Base-by-base conservation (phyloP, 2,329 filamentous ascomycete species). In the Diplodia sapinea region DNA sequence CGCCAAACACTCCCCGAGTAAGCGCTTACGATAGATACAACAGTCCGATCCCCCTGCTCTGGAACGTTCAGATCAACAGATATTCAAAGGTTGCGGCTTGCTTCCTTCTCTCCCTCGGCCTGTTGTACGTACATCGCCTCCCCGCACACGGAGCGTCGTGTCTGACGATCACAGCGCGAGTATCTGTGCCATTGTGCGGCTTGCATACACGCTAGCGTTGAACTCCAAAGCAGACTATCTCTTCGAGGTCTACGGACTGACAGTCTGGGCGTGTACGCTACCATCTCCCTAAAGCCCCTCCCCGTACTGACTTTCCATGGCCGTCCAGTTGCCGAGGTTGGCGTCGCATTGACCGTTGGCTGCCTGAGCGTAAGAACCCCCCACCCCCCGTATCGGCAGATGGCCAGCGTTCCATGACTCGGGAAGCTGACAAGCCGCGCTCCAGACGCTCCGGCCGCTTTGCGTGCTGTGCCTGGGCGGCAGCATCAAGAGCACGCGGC, bases 291-390 rank as follows among this genome's bases (percentile, higher is more conserved):
- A 13, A 51, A 13, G 20, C 23, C 49, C 17, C 33, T 36, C 9
- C 33, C 33, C 7, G 33, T 9, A 26, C 8, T 15, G 17, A 7
- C 0, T 49, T 49, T 9, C 29, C 40, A 47, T 11, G 17, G 8
- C 7, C 7, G n/a, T 4, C 12, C 26, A 51, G 49, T 51, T 29
- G 49, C 49, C 20, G 49, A 51, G 4, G 49, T 51, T 29, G 49
- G 49, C 23, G 49, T 51, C 49, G 49, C 49, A 51, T 51, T 51
- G 49, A 51, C 49, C 29, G 49, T 51, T 7, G 49, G 49, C 26
- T 51, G 20, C 49, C 49, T 51, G 9, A 51, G 20, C 12, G 49
- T 51, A 29, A 51, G 49, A 15, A 13, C 4, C 13, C 29, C 26
- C 20, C 20, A 9, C 9, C n/a, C 33, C 33, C 33, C 33, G 33